phyloP scores from a whole-genome alignment of 768 basidiomycete species.

The Tubosaeta sp. region DNA sequence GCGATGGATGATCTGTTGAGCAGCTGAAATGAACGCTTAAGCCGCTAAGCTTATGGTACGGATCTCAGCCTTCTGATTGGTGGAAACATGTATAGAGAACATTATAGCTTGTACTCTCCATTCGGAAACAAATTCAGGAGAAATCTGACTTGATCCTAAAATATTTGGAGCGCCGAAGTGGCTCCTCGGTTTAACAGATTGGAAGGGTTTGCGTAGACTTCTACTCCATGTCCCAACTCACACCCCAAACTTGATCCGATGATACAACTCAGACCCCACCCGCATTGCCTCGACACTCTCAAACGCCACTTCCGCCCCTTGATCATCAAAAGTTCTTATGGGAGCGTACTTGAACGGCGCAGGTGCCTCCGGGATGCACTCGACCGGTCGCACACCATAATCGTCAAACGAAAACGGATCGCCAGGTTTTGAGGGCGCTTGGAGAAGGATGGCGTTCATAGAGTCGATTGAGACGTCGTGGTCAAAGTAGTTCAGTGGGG shows the following conservation, averaged over 20 bases:
- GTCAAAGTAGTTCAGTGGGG: slow-evolving; percentile 65
- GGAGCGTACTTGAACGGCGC: slow-evolving; percentile 38
- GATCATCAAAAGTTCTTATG: slow-evolving; percentile 31
- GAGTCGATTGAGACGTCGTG: slow-evolving; percentile 58
- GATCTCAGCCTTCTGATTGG: too few species aligned
- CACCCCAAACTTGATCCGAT: slow-evolving; percentile 34
- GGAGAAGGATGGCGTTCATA: slow-evolving; percentile 47
- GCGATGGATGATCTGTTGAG: too few species aligned
- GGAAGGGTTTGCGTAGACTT: too few species aligned
- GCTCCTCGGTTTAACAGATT: too few species aligned
- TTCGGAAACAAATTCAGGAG: too few species aligned
- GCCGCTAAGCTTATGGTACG: too few species aligned
- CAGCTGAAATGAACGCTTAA: too few species aligned
- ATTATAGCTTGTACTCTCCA: too few species aligned
- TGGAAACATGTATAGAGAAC: too few species aligned
- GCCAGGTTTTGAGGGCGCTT: slow-evolving; percentile 35
- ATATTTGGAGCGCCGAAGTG: too few species aligned
- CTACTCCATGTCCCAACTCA: slow-evolving; percentile 2
- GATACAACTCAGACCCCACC: slow-evolving; percentile 35
- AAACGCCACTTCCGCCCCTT: slow-evolving; percentile 29
- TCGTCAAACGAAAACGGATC: slow-evolving; percentile 44
- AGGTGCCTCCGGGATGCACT: slow-evolving; percentile 37
- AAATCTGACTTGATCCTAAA: too few species aligned
- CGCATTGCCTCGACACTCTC: slow-evolving; percentile 37
- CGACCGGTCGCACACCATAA: slow-evolving; percentile 43